Percentiles rank a stretch among this genome's conserved stretches.
These are phyloP conservation scores for Hyaloscypha bicolor DNA, from an alignment of 495 filamentous ascomycete species.

Conservation along the genomic window DNA sequence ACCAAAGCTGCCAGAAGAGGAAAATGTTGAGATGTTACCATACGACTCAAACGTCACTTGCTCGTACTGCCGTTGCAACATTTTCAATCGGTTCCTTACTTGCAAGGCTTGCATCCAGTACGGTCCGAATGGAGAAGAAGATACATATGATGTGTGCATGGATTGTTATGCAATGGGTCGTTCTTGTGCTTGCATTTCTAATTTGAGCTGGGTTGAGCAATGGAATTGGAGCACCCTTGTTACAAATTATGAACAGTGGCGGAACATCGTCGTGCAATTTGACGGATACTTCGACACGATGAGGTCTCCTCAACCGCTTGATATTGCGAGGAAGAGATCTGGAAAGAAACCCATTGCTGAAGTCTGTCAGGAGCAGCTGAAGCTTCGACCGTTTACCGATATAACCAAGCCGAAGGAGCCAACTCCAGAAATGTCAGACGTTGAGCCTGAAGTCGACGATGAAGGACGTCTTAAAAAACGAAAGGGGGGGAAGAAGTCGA, in stretches of 20 bases:
- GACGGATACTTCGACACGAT: conserved; percentile 58
- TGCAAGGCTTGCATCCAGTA: conserved; percentile 73
- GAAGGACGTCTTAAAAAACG: conserved; percentile 52
- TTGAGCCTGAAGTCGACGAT: conserved; percentile 52
- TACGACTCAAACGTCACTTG: conserved; percentile 92
- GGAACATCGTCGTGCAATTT: conserved; percentile 69
- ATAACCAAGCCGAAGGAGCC: conserved; percentile 43
- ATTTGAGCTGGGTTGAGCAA: conserved; percentile 89
- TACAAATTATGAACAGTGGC: conserved; percentile 80
- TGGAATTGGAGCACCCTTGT: conserved; percentile 80
- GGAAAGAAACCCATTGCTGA: conserved; percentile 80
- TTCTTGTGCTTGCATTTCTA: conserved; percentile 84
- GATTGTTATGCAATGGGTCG: conserved; percentile 95
- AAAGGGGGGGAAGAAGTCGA: conserved; percentile 33
- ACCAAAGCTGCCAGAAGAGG: conserved; percentile 57
- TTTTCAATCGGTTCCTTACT: conserved; percentile 95
- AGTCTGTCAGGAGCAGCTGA: conserved; percentile 86
- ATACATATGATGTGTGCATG: conserved; percentile 94
- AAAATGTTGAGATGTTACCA: conserved; percentile 66
- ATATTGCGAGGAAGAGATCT: conserved; percentile 60
- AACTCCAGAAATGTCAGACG: conserved; percentile 33
- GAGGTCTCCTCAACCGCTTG: conserved; percentile 61
- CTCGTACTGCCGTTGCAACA: conserved; percentile 93
- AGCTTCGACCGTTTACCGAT: conserved; percentile 58
- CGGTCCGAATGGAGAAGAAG: conserved; percentile 60